A percentile compares a stretch with the other conserved stretches of the same genome.
phyloP scores from a whole-genome alignment of 1,284 basidiomycete species.

The Cystobasidium sp. region DNA sequence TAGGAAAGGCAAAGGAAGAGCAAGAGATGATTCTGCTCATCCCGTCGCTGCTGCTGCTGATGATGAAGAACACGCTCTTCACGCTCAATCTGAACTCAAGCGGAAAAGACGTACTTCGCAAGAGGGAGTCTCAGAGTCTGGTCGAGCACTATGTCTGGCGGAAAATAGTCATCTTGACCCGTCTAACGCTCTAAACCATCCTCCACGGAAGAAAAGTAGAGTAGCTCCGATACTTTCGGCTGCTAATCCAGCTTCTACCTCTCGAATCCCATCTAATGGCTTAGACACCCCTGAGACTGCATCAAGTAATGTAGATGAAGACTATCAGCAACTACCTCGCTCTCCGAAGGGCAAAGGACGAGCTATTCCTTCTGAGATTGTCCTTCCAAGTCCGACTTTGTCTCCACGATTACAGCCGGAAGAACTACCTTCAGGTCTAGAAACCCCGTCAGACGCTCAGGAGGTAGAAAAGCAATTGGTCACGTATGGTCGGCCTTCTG shows the following conservation, averaged over 20 bases:
- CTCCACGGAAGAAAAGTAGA: constrained; percentile 28
- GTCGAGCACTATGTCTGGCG: neutral
- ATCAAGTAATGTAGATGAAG: neutral
- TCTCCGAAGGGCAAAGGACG: neutral
- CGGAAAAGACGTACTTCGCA: constrained; percentile 9
- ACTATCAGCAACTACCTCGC: neutral
- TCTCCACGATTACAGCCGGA: constrained; percentile 2
- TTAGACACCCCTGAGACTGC: constrained; percentile 5
- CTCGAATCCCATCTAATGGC: neutral
- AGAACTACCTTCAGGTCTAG: neutral
- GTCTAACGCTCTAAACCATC: neutral
- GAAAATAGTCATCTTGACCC: neutral
- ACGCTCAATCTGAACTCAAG: constrained; percentile 1
- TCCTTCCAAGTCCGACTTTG: constrained; percentile 19
- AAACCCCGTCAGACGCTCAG: neutral
- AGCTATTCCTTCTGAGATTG: constrained; percentile 2
- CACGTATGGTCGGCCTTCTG: neutral
- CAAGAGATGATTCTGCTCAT: neutral
- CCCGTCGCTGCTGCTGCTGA: neutral
- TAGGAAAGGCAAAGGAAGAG: constrained; percentile 33
- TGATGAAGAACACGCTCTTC: neutral
- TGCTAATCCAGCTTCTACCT: neutral
- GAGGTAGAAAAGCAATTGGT: neutral
- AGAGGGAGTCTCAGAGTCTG: neutral
- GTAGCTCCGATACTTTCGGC: neutral